phyloP scores from a whole-genome alignment of 176 grass and related monocot genomes.

The Hsuehochloa calcarea region DNA sequence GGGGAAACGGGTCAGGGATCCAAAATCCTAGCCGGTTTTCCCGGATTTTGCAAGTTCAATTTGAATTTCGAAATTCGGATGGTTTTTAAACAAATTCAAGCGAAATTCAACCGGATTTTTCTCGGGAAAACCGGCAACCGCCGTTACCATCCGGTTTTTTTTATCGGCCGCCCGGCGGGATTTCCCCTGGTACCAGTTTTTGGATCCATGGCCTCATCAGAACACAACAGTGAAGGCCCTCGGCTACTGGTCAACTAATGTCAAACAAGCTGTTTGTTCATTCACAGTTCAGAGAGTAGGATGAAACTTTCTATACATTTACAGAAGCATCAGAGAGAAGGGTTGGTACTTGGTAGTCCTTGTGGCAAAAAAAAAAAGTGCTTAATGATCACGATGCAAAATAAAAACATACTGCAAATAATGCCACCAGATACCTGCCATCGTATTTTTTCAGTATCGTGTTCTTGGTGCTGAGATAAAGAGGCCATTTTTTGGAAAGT shows the following conservation, averaged over 20 bases:
- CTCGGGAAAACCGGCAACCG: too few species aligned
- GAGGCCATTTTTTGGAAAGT: constrained; percentile 75
- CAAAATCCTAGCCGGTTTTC: too few species aligned
- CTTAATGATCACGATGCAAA: not conserved
- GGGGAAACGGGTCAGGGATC: too few species aligned
- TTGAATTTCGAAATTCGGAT: too few species aligned
- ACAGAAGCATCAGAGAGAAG: not conserved
- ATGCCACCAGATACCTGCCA: constrained; percentile 60
- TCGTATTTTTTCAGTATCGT: constrained; percentile 96
- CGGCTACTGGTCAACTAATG: not conserved
- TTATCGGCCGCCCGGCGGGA: too few species aligned
- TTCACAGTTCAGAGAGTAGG: constrained; percentile 6
- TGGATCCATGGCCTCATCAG: too few species aligned
- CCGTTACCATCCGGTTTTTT: too few species aligned
- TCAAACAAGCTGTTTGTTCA: not conserved
- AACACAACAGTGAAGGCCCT: not conserved
- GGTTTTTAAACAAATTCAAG: too few species aligned
- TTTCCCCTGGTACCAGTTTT: too few species aligned
- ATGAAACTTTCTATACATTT: constrained; percentile 29
- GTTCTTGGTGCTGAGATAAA: constrained; percentile 97
- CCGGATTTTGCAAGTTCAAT: too few species aligned
- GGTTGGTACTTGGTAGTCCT: not conserved
- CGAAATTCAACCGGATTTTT: too few species aligned
- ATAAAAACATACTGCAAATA: not conserved
- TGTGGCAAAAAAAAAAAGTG: constrained; percentile 26